These are phyloP conservation scores for Yarrowia keelungensis DNA, from an alignment of 805 yeast genomes.

Conservation along the genomic window DNA sequence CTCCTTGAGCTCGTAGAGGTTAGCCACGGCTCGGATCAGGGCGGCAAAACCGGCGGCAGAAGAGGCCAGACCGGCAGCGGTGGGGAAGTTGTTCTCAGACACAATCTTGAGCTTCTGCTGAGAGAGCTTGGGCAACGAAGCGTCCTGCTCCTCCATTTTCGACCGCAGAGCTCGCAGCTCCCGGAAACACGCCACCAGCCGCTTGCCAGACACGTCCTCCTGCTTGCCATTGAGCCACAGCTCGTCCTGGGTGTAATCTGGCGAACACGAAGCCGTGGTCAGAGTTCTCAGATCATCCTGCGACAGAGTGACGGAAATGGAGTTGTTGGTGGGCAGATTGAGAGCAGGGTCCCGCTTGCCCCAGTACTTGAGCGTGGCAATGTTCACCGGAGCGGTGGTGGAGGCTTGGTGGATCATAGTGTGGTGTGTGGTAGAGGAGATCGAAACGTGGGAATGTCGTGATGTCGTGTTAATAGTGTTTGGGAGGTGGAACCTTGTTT, in stretches of 20 bases:
- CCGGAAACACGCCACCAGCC: slow-evolving; percentile 65
- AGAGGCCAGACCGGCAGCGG: slow-evolving; percentile 98
- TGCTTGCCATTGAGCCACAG: slow-evolving; percentile 86
- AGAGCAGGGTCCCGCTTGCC: slow-evolving; percentile 91
- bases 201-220: slow-evolving; percentile 69
- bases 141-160: slow-evolving; percentile 63
- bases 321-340: slow-evolving; percentile 94
- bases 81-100: slow-evolving; percentile 95
- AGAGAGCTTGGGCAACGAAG: slow-evolving; percentile 56
- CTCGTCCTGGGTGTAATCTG: slow-evolving; percentile 63
- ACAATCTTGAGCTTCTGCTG: slow-evolving; percentile 76
- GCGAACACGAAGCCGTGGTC: slow-evolving; percentile 82
- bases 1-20: slow-evolving; percentile 83
- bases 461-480: slow-evolving; percentile 6
- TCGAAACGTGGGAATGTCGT: neutral
- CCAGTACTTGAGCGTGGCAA: slow-evolving; percentile 99
- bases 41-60: slow-evolving; percentile 99
- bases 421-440: neutral
- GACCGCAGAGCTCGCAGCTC: slow-evolving; percentile 75
- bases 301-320: slow-evolving; percentile 91
- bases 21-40: slow-evolving; percentile 85
- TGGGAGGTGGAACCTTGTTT: neutral
- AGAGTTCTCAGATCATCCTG: slow-evolving; percentile 90
- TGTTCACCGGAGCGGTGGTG: slow-evolving; percentile 95
- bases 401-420: slow-evolving; percentile 67